Conservation (phyloP, 305 asterid genomes). For the Plantago rigida region DNA sequence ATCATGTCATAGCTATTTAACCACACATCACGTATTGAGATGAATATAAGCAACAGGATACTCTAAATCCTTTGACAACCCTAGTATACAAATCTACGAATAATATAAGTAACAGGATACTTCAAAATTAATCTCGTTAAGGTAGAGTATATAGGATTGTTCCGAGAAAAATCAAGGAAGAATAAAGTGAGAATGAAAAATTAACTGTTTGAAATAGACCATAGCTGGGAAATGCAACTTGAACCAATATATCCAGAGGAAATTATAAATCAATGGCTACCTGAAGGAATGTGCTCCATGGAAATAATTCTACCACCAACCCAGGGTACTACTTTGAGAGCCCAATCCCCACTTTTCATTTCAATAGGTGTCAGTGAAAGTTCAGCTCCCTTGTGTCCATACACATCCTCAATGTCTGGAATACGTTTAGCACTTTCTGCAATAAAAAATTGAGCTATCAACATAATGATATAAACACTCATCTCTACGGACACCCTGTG, state of each 20-base stretch:
- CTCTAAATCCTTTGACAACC: neutral
- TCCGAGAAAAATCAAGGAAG: neutral
- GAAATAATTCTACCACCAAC: constrained; percentile 91
- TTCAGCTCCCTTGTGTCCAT: constrained; percentile 69
- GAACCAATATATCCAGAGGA: constrained; percentile 11
- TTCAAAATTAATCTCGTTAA: neutral
- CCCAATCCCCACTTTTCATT: constrained; percentile 76
- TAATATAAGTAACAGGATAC: neutral
- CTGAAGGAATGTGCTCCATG: constrained; percentile 85
- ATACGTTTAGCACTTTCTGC: constrained; percentile 62
- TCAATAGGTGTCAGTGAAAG: constrained; percentile 64
- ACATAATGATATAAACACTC: constrained; percentile 13
- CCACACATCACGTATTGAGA: neutral
- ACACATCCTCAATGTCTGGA: constrained; percentile 49
- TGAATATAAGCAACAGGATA: too few species aligned
- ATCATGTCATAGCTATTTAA: neutral
- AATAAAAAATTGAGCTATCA: constrained; percentile 24
- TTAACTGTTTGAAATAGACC: neutral
- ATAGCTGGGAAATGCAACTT: neutral
- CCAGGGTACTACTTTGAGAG: constrained; percentile 84
- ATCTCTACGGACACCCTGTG: neutral
- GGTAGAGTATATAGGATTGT: neutral
- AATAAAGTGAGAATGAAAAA: neutral
- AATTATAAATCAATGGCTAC: constrained; percentile 29
- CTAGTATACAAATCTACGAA: neutral